Evolutionary conservation across 148 eudicot species (phyloP).

Genomic region (Cornus kousa): DNA sequence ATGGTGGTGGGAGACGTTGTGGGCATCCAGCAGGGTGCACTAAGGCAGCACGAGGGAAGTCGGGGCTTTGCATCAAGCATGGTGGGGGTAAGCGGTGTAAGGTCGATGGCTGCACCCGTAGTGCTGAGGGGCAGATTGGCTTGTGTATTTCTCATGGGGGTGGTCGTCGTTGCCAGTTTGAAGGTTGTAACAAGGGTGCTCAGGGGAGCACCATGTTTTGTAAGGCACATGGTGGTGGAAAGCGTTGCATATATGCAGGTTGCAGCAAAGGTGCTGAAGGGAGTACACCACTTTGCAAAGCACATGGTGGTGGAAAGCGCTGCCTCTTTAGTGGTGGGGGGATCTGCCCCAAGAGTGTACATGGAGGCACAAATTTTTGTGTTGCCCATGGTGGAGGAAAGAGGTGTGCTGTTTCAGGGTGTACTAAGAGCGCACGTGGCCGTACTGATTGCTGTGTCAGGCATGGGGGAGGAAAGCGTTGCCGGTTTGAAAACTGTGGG

Average conservation of each 20-base stretch:
- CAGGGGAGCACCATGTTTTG: conserved; percentile 88
- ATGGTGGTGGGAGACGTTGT: conserved; percentile 90
- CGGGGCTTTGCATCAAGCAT: conserved; percentile 86
- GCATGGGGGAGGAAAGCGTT: conserved; percentile 96
- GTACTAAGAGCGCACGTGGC: conserved; percentile 94
- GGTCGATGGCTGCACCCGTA: conserved; percentile 73
- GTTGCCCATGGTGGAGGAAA: conserved; percentile 99
- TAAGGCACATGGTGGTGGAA: conserved; percentile 97
- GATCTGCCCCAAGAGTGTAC: conserved; percentile 93
- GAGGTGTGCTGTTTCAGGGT: conserved; percentile 70
- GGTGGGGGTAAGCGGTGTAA: conserved; percentile 96
- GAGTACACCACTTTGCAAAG: conserved; percentile 94
- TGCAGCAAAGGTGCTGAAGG: conserved; percentile 97
- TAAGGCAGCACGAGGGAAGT: conserved; percentile 92
- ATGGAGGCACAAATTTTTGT: conserved; percentile 87
- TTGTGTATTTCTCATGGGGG: conserved; percentile 97
- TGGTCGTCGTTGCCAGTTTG: conserved; percentile 76
- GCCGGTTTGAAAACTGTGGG: conserved; percentile 63
- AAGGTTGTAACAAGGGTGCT: conserved; percentile 71
- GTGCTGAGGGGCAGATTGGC: conserved; percentile 91
- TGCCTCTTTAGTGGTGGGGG: conserved; percentile 90
- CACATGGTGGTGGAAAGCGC: conserved; percentile 94
- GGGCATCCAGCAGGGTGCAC: conserved; percentile 63
- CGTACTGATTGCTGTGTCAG: conserved; percentile 85
- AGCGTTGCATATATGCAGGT: conserved; percentile 77